Percentiles rank a stretch among this genome's conserved stretches.
Evolutionary conservation across 2,329 filamentous ascomycete genomes (phyloP).

Genomic region (Fusarium nelsonii): DNA sequence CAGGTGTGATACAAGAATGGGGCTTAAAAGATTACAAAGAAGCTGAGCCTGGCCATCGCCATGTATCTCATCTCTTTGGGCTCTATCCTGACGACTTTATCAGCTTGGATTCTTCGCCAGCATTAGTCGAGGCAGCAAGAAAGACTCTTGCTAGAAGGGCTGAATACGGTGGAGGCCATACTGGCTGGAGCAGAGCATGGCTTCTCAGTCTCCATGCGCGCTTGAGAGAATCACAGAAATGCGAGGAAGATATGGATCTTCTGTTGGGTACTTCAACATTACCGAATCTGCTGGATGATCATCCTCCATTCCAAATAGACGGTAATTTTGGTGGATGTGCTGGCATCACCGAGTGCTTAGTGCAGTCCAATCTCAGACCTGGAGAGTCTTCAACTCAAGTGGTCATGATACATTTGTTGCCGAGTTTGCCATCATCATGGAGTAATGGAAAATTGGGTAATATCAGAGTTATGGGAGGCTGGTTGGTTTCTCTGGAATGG

Average conservation of each 20-base stretch:
- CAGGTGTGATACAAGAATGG: slow-evolving; percentile 57
- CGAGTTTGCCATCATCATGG: slow-evolving; percentile 38
- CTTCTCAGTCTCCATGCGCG: slow-evolving; percentile 63
- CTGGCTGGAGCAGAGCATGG: slow-evolving; percentile 66
- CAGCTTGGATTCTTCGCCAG: slow-evolving; percentile 30
- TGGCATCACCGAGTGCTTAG: slow-evolving; percentile 40
- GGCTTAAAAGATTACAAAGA: slow-evolving; percentile 52
- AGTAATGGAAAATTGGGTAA: slow-evolving; percentile 1
- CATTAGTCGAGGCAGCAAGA: slow-evolving; percentile 47
- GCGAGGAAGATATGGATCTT: slow-evolving; percentile 33
- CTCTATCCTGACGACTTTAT: slow-evolving; percentile 58
- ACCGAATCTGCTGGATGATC: slow-evolving; percentile 39
- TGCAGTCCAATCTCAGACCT: slow-evolving; percentile 29
- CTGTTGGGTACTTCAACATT: slow-evolving; percentile 34
- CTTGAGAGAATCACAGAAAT: slow-evolving; percentile 45
- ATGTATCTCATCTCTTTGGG: slow-evolving; percentile 63
- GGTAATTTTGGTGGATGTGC: slow-evolving; percentile 48
- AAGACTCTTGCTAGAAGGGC: slow-evolving; percentile 49
- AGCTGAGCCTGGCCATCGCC: slow-evolving; percentile 62
- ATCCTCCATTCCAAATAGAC: slow-evolving; percentile 50
- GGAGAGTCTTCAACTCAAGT: not conserved
- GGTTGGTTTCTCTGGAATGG: slow-evolving; percentile 37
- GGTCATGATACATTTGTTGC: slow-evolving; percentile 32
- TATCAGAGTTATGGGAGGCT: slow-evolving; percentile 24
- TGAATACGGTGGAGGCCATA: slow-evolving; percentile 58